Evolutionary conservation across 2,329 filamentous ascomycete species (phyloP).

Genomic region (Fusarium floridanum): DNA sequence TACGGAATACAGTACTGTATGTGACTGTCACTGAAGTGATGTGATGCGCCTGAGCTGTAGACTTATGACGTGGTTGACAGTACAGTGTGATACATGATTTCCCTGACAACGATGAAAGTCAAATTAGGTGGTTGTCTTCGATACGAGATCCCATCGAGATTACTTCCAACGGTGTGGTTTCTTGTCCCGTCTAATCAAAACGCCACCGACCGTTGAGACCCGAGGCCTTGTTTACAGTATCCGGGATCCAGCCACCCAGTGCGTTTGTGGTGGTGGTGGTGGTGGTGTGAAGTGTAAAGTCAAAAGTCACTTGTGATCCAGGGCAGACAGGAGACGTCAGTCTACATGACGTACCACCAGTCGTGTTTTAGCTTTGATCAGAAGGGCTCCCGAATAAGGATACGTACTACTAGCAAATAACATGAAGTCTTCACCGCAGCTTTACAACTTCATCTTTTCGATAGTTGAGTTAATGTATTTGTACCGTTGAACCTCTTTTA

Average conservation of each 20-base stretch:
- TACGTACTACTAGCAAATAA: neutral
- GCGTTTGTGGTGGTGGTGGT: neutral
- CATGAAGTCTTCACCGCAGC: neutral
- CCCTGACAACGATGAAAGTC: conserved; percentile 11
- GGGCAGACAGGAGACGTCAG: neutral
- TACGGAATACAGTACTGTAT: neutral
- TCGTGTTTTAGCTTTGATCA: neutral
- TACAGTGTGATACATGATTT: neutral
- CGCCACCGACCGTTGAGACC: neutral
- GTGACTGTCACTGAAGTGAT: neutral
- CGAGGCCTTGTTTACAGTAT: neutral
- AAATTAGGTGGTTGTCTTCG: neutral
- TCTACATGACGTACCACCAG: neutral
- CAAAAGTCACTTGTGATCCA: neutral
- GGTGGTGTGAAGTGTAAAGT: neutral
- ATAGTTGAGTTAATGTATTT: too few relatives aligned
- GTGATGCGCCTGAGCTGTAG: neutral
- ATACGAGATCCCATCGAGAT: conserved; percentile 26
- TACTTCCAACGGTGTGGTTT: neutral
- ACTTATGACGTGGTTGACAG: conserved; percentile 27
- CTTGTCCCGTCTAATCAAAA: neutral
- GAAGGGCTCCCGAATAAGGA: too few relatives aligned
- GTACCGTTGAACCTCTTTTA: too few relatives aligned
- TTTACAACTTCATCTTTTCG: neutral
- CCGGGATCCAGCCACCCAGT: neutral